phyloP scores from a whole-genome alignment of 352 stramenopile species.

The Lagenidium sp. region DNA sequence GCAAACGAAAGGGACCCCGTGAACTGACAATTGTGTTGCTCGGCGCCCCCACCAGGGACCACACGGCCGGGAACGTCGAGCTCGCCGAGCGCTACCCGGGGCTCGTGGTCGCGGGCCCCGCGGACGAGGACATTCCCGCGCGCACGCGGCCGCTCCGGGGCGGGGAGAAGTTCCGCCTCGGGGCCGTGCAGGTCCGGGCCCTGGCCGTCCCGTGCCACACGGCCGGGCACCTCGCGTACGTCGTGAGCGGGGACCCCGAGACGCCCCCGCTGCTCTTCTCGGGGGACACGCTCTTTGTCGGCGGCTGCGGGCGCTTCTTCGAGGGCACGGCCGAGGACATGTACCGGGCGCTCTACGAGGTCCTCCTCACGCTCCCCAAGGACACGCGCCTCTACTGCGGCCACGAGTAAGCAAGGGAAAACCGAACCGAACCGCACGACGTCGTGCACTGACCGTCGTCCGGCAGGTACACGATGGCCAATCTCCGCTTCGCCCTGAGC shows the following conservation, averaged over 20 bases:
- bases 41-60: too few species aligned
- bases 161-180: constrained; percentile 79
- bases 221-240: constrained; percentile 74
- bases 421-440: too few species aligned
- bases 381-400: constrained; percentile 87
- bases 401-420: constrained; percentile 75
- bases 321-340: constrained; percentile 85
- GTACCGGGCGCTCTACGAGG: constrained; percentile 81
- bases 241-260: constrained; percentile 68
- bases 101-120: constrained; percentile 58
- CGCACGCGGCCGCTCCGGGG: constrained; percentile 53
- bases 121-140: constrained; percentile 68
- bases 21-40: too few species aligned
- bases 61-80: constrained; percentile 66
- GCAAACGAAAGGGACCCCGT: too few species aligned
- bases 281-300: constrained; percentile 84
- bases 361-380: constrained; percentile 77
- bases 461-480: constrained; percentile 85
- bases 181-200: constrained; percentile 59
- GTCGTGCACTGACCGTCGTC: too few species aligned
- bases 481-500: constrained; percentile 90
- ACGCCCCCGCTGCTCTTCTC: constrained; percentile 79
- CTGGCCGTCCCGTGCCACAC: constrained; percentile 83
- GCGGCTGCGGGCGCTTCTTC: constrained; percentile 82
- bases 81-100: constrained; percentile 56